Conservation (phyloP, 192 early-diverging fungal species). For the Mortierella alpina region DNA sequence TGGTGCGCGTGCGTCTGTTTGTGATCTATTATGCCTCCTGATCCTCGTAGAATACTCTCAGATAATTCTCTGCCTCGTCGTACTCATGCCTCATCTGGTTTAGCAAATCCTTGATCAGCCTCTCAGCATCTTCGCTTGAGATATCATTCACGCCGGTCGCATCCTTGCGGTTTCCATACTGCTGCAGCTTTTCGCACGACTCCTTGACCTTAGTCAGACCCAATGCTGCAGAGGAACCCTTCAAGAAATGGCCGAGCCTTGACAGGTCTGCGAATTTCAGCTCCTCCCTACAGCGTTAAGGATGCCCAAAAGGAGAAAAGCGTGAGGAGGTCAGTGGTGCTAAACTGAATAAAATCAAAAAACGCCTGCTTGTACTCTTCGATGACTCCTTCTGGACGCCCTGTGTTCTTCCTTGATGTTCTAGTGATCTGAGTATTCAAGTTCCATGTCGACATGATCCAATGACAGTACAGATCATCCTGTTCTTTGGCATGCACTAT, state of each 20-base stretch:
- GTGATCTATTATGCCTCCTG: slow-evolving; percentile 14
- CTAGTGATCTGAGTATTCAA: too few relatives aligned
- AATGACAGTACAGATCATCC: too few relatives aligned
- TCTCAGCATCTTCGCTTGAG: slow-evolving; percentile 70
- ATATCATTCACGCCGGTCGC: slow-evolving; percentile 65
- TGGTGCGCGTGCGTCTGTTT: background rate
- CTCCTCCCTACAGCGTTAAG: slow-evolving; percentile 27
- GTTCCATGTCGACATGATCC: too few relatives aligned
- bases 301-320: background rate
- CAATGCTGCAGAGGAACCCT: slow-evolving; percentile 90
- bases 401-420: too few relatives aligned
- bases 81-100: slow-evolving; percentile 74
- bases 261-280: slow-evolving; percentile 83
- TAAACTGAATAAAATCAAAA: background rate
- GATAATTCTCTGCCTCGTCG: slow-evolving; percentile 77
- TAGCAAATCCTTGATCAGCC: slow-evolving; percentile 68
- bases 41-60: slow-evolving; percentile 78
- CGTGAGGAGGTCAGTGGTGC: background rate
- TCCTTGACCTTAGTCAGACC: slow-evolving; percentile 85
- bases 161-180: slow-evolving; percentile 78
- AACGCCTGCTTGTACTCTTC: background rate
- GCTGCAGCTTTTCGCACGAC: slow-evolving; percentile 91
- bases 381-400: background rate
- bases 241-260: slow-evolving; percentile 90
- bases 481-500: too few relatives aligned